A percentile compares a stretch with the other conserved stretches of the same genome.
These are phyloP conservation scores for Zangia roseola DNA, from an alignment of 768 basidiomycete genomes.

Conservation along the genomic window DNA sequence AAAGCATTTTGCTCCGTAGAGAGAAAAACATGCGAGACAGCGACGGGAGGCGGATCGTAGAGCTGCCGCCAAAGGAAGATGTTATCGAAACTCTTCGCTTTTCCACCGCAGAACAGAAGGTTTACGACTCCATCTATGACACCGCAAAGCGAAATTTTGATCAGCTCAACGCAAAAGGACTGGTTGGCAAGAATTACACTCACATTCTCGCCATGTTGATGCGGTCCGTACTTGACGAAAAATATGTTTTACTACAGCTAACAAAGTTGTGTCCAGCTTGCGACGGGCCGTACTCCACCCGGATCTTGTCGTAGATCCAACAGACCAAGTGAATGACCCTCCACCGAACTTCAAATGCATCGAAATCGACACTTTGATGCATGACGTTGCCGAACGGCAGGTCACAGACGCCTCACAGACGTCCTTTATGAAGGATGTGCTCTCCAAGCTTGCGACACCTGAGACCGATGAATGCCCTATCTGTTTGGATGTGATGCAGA, in stretches of 20 bases:
- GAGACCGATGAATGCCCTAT: slow-evolving; percentile 75
- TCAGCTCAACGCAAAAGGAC: slow-evolving; percentile 72
- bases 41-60: slow-evolving; percentile 85
- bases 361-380: slow-evolving; percentile 59
- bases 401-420: slow-evolving; percentile 31
- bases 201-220: slow-evolving; percentile 94
- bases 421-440: slow-evolving; percentile 60
- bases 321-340: slow-evolving; percentile 38
- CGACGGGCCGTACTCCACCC: slow-evolving; percentile 94
- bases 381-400: slow-evolving; percentile 44
- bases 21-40: slow-evolving; percentile 92
- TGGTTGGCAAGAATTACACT: slow-evolving; percentile 77
- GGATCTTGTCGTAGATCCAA: slow-evolving; percentile 64
- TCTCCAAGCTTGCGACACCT: slow-evolving; percentile 52
- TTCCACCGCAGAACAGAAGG: slow-evolving; percentile 73
- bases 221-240: slow-evolving; percentile 51
- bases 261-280: slow-evolving; percentile 46
- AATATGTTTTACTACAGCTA: not conserved
- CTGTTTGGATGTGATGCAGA: slow-evolving; percentile 77
- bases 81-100: slow-evolving; percentile 75
- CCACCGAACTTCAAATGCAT: slow-evolving; percentile 38
- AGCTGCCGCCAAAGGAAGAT: slow-evolving; percentile 84
- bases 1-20: slow-evolving; percentile 80
- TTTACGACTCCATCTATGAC: slow-evolving; percentile 85
- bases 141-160: slow-evolving; percentile 82